A percentile compares a stretch with the other conserved stretches of the same genome.
These are phyloP conservation scores for Aspergillus sojae DNA, from an alignment of 2,329 filamentous ascomycete genomes.

Conservation along the genomic window DNA sequence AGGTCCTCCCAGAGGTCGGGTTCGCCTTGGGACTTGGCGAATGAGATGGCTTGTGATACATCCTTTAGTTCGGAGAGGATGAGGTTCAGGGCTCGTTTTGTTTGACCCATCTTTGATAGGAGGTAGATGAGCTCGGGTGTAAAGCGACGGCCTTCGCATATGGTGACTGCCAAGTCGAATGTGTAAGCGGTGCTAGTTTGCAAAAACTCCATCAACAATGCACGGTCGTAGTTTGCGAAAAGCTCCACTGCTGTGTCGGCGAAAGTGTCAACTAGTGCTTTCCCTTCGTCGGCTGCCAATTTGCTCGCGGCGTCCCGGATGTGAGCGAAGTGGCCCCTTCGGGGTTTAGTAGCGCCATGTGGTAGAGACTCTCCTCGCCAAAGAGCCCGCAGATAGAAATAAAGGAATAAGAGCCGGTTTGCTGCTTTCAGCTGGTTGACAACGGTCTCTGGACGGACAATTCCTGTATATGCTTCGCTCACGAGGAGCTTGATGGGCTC, in stretches of 20 bases:
- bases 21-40: conserved; percentile 91
- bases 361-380: conserved; percentile 74
- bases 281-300: conserved; percentile 59
- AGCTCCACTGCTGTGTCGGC: conserved; percentile 84
- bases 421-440: conserved; percentile 74
- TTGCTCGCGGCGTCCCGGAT: conserved; percentile 49
- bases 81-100: conserved; percentile 84
- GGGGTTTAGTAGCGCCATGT: conserved; percentile 36
- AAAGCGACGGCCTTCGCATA: conserved; percentile 80
- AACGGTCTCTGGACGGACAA: conserved; percentile 76
- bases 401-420: conserved; percentile 74
- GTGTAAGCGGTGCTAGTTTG: conserved; percentile 82
- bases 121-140: conserved; percentile 94
- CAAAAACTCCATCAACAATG: conserved; percentile 82
- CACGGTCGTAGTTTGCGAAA: conserved; percentile 81
- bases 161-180: conserved; percentile 71
- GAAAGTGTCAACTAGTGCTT: conserved; percentile 77
- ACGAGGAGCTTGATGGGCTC: conserved; percentile 87
- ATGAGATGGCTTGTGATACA: conserved; percentile 88
- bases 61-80: conserved; percentile 94
- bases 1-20: conserved; percentile 93
- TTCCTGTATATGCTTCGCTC: conserved; percentile 85
- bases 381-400: conserved; percentile 85
- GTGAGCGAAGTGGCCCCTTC: conserved; percentile 38
- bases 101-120: conserved; percentile 92